Conservation (phyloP, 352 stramenopile genomes). For the Globisporangium uncinulatum region DNA sequence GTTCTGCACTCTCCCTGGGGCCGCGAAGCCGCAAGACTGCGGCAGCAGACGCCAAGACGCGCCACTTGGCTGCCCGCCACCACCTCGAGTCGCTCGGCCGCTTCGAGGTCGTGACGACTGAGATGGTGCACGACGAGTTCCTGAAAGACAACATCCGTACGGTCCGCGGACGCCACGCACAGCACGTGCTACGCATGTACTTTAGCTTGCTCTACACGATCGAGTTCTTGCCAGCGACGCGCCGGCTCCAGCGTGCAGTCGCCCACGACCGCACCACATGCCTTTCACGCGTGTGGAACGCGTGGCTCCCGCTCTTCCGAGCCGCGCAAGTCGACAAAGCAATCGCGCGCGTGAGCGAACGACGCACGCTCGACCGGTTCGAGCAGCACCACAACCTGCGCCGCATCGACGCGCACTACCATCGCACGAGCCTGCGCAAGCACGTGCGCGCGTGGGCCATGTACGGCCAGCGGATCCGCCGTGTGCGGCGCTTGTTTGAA, state of each 20-base stretch:
- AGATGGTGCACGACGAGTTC: slow-evolving; percentile 80
- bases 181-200: slow-evolving; percentile 38
- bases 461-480: slow-evolving; percentile 43
- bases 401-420: slow-evolving; percentile 63
- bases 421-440: slow-evolving; percentile 34
- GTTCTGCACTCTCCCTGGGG: slow-evolving; percentile 26
- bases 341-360: slow-evolving; percentile 39
- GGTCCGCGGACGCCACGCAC: slow-evolving; percentile 27
- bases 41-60: slow-evolving; percentile 29
- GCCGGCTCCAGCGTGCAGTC: slow-evolving; percentile 25
- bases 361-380: slow-evolving; percentile 54
- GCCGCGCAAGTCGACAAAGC: slow-evolving; percentile 55
- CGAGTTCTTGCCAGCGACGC: slow-evolving; percentile 41
- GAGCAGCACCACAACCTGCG: slow-evolving; percentile 68
- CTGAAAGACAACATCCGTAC: slow-evolving; percentile 70
- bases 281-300: slow-evolving; percentile 23
- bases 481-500: slow-evolving; percentile 62
- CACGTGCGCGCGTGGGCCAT: slow-evolving; percentile 50
- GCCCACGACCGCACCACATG: slow-evolving; percentile 28
- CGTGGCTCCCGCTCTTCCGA: slow-evolving; percentile 45
- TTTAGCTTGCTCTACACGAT: slow-evolving; percentile 39
- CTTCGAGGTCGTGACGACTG: slow-evolving; percentile 63
- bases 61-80: slow-evolving; percentile 41
- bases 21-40: slow-evolving; percentile 55
- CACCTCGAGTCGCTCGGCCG: slow-evolving; percentile 51